These are phyloP conservation scores for Tylopilus sp. DNA, from an alignment of 1,284 basidiomycete genomes.

Conservation along the genomic window DNA sequence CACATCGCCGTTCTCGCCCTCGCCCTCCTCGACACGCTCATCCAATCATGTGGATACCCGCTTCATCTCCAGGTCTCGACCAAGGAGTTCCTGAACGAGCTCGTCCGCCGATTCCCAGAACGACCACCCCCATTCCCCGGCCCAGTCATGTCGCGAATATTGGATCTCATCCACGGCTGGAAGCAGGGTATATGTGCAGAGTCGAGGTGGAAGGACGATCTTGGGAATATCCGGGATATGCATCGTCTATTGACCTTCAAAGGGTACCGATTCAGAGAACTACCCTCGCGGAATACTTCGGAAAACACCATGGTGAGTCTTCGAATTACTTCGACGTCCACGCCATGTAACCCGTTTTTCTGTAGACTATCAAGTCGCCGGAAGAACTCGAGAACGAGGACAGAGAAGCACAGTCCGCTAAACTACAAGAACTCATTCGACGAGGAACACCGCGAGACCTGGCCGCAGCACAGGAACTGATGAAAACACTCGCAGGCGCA, in stretches of 20 bases:
- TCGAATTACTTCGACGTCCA: slow-evolving; percentile 1
- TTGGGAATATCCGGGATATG: slow-evolving; percentile 98
- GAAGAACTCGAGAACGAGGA: slow-evolving; percentile 97
- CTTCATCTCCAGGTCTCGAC: slow-evolving; percentile 98
- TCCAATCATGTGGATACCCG: slow-evolving; percentile 94
- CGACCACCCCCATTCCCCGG: slow-evolving; percentile 93
- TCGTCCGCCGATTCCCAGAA: slow-evolving; percentile 97
- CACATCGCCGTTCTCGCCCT: slow-evolving; percentile 85
- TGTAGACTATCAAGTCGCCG: slow-evolving; percentile 85
- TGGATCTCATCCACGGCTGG: slow-evolving; percentile 94
- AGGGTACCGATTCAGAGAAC: slow-evolving; percentile 87
- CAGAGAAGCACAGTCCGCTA: slow-evolving; percentile 91
- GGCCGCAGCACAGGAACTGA: slow-evolving; percentile 94
- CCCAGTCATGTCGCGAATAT: slow-evolving; percentile 90
- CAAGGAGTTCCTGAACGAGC: slow-evolving; percentile 98
- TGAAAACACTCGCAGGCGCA: slow-evolving; percentile 94
- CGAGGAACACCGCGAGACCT: slow-evolving; percentile 95
- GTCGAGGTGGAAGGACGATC: slow-evolving; percentile 93
- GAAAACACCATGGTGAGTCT: slow-evolving; percentile 49
- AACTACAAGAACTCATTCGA: slow-evolving; percentile 96
- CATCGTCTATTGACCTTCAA: slow-evolving; percentile 93
- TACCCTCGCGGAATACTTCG: slow-evolving; percentile 42
- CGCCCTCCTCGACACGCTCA: slow-evolving; percentile 86
- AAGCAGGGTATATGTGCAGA: slow-evolving; percentile 90
- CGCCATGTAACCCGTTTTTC: slow-evolving; percentile 9